These are phyloP conservation scores for Hamiltosporidium tvaerminnensis DNA, from an alignment of 371 early-diverging fungal species.

Conservation along the genomic window DNA sequence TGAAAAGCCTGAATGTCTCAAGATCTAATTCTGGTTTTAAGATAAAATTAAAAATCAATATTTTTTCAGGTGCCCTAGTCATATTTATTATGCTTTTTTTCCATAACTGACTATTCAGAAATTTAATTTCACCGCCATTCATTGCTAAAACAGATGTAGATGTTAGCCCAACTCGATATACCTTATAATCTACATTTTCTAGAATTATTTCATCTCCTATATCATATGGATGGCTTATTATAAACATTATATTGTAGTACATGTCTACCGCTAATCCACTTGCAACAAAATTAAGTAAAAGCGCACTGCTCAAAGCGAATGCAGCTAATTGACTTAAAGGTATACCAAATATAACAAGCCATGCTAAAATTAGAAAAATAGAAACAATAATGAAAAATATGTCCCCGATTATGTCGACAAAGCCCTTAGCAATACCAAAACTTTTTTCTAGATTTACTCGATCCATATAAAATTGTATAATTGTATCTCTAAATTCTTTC, in stretches of 20 bases:
- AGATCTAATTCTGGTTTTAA: conserved; percentile 24
- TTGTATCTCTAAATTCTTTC: conserved; percentile 50
- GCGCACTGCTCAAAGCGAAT: conserved; percentile 42
- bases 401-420: conserved; percentile 37
- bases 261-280: conserved; percentile 39
- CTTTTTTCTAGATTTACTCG: conserved; percentile 44
- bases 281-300: conserved; percentile 46
- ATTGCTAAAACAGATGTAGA: conserved; percentile 40
- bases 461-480: conserved; percentile 45
- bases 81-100: conserved; percentile 48
- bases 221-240: conserved; percentile 54
- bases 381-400: conserved; percentile 21
- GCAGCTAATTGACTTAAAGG: conserved; percentile 44
- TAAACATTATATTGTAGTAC: conserved; percentile 40
- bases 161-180: conserved; percentile 42
- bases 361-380: conserved; percentile 32
- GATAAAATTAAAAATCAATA: conserved; percentile 43
- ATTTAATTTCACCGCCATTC: conserved; percentile 51
- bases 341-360: conserved; percentile 45
- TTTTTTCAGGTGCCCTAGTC: conserved; percentile 52
- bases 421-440: conserved; percentile 28
- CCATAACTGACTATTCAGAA: conserved; percentile 50
- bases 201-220: conserved; percentile 53
- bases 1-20: conserved; percentile 27
- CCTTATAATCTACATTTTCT: conserved; percentile 38